These are phyloP conservation scores for Mycena maculata DNA, from an alignment of 768 basidiomycete genomes.

Conservation along the genomic window DNA sequence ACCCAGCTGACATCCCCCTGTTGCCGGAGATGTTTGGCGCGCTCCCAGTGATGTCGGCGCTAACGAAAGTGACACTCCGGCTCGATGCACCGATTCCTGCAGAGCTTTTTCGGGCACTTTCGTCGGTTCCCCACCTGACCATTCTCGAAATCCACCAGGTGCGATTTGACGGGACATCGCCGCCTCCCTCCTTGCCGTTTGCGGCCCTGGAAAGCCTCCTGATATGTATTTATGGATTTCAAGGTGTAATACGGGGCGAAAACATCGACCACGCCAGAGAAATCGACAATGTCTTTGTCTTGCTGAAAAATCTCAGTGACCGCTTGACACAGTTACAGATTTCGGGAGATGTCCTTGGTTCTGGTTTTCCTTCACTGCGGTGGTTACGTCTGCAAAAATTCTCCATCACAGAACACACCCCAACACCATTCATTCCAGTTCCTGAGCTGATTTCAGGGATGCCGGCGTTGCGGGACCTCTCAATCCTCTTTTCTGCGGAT, in stretches of 20 bases:
- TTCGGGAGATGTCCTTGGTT: constrained; percentile 12
- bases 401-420: constrained; percentile 19
- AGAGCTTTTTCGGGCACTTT: background rate
- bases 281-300: background rate
- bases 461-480: constrained; percentile 9
- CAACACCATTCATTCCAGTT: constrained; percentile 13
- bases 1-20: background rate
- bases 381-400: constrained; percentile 6
- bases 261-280: background rate
- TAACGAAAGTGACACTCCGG: constrained; percentile 3
- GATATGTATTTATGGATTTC: constrained; percentile 7
- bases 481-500: constrained; percentile 8
- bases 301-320: background rate
- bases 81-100: background rate
- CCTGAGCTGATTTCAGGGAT: constrained; percentile 10
- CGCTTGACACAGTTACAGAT: background rate
- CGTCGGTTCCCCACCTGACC: background rate
- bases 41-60: background rate
- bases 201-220: background rate
- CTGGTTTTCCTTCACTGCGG: background rate
- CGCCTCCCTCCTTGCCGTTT: background rate
- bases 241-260: background rate
- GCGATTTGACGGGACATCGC: background rate
- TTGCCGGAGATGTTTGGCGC: background rate
- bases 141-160: constrained; percentile 13